A percentile compares a stretch with the other conserved stretches of the same genome.
Conservation (phyloP, 78 protist genomes). For the Monosiga brevicollis region DNA sequence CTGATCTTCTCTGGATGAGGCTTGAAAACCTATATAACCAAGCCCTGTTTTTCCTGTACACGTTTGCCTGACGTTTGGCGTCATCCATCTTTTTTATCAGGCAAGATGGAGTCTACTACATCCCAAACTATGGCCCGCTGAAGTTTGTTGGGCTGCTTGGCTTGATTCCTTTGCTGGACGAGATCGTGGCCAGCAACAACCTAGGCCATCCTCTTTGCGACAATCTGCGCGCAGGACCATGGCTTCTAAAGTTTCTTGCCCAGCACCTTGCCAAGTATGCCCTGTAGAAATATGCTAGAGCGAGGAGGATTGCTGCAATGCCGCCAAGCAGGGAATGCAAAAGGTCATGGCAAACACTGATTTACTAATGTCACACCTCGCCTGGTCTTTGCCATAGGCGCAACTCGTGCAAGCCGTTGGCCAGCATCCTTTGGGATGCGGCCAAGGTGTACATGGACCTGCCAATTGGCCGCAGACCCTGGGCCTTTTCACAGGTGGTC, state of each 20-base stretch:
- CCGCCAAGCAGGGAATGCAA: background rate
- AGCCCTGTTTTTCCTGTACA: too few species aligned
- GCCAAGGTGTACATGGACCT: background rate
- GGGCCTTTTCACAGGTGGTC: background rate
- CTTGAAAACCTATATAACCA: too few species aligned
- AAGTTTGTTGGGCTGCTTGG: slow-evolving; percentile 17
- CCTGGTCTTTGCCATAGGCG: slow-evolving; percentile 1
- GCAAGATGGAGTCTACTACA: slow-evolving; percentile 1
- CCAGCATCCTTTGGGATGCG: background rate
- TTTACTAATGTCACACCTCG: background rate
- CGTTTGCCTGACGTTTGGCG: background rate
- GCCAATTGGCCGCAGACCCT: background rate
- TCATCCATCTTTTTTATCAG: background rate
- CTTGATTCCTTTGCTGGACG: background rate
- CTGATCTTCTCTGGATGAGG: too few species aligned
- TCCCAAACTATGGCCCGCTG: slow-evolving; percentile 16
- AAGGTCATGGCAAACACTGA: background rate
- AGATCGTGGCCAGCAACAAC: slow-evolving; percentile 5
- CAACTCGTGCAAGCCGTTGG: background rate
- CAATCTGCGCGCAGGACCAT: slow-evolving; percentile 64
- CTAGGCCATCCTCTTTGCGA: slow-evolving; percentile 67
- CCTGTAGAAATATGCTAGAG: too few species aligned
- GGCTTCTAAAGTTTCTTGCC: slow-evolving; percentile 58
- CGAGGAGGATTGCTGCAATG: too few species aligned
- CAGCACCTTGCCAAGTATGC: slow-evolving; percentile 13